A percentile compares a stretch with the other conserved stretches of the same genome.
Evolutionary conservation across 495 filamentous ascomycete genomes (phyloP).

Genomic region (Paragyromitra xinjiangensis): DNA sequence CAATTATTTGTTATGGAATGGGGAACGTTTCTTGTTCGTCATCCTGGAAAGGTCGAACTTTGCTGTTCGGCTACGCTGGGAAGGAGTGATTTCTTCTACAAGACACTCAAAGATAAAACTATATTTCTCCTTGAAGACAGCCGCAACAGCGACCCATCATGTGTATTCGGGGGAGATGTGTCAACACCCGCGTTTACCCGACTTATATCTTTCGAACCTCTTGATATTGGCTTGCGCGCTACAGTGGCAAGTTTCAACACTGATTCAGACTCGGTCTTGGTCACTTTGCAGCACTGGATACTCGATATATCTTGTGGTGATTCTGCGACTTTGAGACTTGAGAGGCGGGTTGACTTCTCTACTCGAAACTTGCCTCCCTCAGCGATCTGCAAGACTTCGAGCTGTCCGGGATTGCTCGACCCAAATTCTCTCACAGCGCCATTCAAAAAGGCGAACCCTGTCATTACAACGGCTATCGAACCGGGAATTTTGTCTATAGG

Average conservation of each 20-base stretch:
- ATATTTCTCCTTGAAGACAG: neutral
- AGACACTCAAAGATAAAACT: neutral
- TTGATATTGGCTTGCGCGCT: neutral
- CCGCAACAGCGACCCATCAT: neutral
- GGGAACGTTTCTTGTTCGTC: conserved; percentile 20
- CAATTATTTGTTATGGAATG: conserved; percentile 61
- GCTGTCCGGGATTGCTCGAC: neutral
- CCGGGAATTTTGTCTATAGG: neutral
- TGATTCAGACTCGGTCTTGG: neutral
- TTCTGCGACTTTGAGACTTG: neutral
- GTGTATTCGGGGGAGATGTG: neutral
- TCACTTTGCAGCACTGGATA: neutral
- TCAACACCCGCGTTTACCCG: neutral
- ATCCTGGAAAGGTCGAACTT: neutral
- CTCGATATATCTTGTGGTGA: neutral
- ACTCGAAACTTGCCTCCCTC: neutral
- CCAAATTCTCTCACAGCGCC: neutral
- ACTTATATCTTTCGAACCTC: neutral
- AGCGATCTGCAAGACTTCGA: neutral
- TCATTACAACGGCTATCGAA: neutral
- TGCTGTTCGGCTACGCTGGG: neutral
- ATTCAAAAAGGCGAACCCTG: neutral
- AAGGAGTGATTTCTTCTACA: neutral
- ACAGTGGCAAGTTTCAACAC: neutral
- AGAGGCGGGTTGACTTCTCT: neutral